Evolutionary conservation across 371 early-diverging fungal species (phyloP).

Genomic region (Mucor mucedo): DNA sequence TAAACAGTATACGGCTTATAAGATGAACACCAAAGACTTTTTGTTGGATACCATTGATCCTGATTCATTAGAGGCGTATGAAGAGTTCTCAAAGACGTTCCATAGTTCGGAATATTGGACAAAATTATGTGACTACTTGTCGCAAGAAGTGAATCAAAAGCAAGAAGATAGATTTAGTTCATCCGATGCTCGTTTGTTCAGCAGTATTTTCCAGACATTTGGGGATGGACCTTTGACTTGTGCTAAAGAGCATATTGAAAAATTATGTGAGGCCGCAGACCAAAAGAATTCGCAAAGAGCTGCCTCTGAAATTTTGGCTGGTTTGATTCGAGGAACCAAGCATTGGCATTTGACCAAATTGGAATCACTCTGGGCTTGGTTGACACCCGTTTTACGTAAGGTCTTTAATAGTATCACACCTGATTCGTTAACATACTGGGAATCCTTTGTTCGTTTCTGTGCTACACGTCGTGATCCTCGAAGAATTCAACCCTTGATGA

Average conservation of each 20-base stretch:
- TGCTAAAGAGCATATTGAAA: slow-evolving; percentile 55
- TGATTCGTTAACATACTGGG: slow-evolving; percentile 81
- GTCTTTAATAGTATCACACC: slow-evolving; percentile 65
- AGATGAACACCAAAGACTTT: slow-evolving; percentile 35
- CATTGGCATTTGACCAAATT: slow-evolving; percentile 70
- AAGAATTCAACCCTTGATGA: slow-evolving; percentile 73
- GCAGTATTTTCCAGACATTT: slow-evolving; percentile 70
- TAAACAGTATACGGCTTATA: slow-evolving; percentile 56
- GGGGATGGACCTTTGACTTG: slow-evolving; percentile 61
- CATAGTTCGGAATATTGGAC: slow-evolving; percentile 61
- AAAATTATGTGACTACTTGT: slow-evolving; percentile 57
- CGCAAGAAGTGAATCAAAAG: slow-evolving; percentile 65
- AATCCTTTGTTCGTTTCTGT: slow-evolving; percentile 60
- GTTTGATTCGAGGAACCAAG: slow-evolving; percentile 84
- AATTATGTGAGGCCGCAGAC: slow-evolving; percentile 54
- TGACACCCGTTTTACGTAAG: slow-evolving; percentile 56
- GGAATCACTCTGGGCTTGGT: slow-evolving; percentile 66
- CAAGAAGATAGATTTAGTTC: slow-evolving; percentile 68
- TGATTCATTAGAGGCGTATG: slow-evolving; percentile 54
- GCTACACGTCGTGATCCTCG: slow-evolving; percentile 81
- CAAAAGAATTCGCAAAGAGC: slow-evolving; percentile 82
- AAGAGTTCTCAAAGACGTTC: slow-evolving; percentile 56
- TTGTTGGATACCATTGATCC: slow-evolving; percentile 47
- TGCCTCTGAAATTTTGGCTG: slow-evolving; percentile 78
- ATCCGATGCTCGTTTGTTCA: slow-evolving; percentile 64